A percentile compares a stretch with the other conserved stretches of the same genome.
Evolutionary conservation across 305 asterid genomes (phyloP).

Genomic region (Ilex paraguariensis): DNA sequence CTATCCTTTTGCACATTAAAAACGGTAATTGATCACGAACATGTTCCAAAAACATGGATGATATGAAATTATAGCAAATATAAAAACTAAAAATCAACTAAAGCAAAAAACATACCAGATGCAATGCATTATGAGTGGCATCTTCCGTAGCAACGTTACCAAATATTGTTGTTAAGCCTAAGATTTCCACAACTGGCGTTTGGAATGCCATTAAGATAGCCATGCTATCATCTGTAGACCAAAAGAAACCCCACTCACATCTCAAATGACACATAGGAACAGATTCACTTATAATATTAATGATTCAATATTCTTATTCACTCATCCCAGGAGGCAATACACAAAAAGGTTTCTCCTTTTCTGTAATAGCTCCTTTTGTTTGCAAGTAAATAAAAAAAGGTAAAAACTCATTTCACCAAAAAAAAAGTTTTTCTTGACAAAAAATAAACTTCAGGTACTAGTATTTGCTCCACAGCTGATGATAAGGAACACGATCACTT

Average conservation of each 20-base stretch:
- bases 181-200: conserved; percentile 62
- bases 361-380: too few relatives aligned
- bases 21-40: conserved; percentile 42
- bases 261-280: not conserved
- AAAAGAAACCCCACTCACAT: conserved; percentile 6
- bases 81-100: not conserved
- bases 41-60: conserved; percentile 18
- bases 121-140: conserved; percentile 83
- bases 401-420: too few relatives aligned
- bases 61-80: conserved; percentile 4
- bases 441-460: too few relatives aligned
- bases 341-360: too few relatives aligned
- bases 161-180: conserved; percentile 86
- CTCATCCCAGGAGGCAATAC: too few relatives aligned
- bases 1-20: conserved; percentile 61
- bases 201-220: conserved; percentile 95
- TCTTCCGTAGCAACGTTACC: conserved; percentile 83
- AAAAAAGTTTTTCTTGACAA: too few relatives aligned
- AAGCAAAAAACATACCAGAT: conserved; percentile 58
- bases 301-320: too few relatives aligned
- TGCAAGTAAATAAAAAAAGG: too few relatives aligned
- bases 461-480: too few relatives aligned
- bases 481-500: too few relatives aligned
- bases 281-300: too few relatives aligned
- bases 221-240: conserved; percentile 78